These are phyloP conservation scores for Trichoderma aggressivum DNA, from an alignment of 2,329 filamentous ascomycete species.

Conservation along the genomic window DNA sequence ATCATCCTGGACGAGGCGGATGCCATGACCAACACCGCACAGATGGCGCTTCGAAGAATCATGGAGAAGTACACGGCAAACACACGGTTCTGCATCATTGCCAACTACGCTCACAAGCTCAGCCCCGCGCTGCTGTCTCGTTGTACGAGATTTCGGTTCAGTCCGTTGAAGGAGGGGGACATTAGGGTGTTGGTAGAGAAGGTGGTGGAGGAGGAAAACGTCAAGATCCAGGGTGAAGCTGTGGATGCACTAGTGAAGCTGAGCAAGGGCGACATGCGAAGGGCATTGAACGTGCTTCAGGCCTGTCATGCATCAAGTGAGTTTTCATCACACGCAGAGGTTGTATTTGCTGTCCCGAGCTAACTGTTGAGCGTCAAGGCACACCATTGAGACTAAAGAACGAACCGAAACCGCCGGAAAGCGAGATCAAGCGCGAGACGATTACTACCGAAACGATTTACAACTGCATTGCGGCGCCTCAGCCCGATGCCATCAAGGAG, in stretches of 20 bases:
- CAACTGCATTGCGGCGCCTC: conserved; percentile 93
- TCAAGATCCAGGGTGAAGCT: conserved; percentile 79
- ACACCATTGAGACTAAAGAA: conserved; percentile 63
- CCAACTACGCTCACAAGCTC: conserved; percentile 98
- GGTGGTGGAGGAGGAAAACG: conserved; percentile 81
- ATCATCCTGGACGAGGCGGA: conserved; percentile 99
- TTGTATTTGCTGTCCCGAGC: neutral
- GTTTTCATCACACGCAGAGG: conserved; percentile 41
- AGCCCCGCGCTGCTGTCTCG: conserved; percentile 87
- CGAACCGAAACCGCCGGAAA: conserved; percentile 56
- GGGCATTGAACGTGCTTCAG: conserved; percentile 91
- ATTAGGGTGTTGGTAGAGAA: conserved; percentile 83
- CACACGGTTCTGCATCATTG: conserved; percentile 96
- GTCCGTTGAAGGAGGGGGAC: conserved; percentile 83
- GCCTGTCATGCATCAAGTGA: conserved; percentile 89
- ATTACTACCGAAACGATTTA: conserved; percentile 94
- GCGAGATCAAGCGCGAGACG: conserved; percentile 67
- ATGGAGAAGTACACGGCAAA: conserved; percentile 99
- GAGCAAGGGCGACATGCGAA: conserved; percentile 93
- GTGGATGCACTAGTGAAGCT: conserved; percentile 79
- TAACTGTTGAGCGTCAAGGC: conserved; percentile 41
- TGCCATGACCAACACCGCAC: conserved; percentile 97
- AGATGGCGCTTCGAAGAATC: conserved; percentile 94
- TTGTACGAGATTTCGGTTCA: conserved; percentile 94
- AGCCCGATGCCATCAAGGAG: conserved; percentile 79